These are phyloP conservation scores for Fraxinus albicans DNA, from an alignment of 305 asterid genomes.

Conservation along the genomic window DNA sequence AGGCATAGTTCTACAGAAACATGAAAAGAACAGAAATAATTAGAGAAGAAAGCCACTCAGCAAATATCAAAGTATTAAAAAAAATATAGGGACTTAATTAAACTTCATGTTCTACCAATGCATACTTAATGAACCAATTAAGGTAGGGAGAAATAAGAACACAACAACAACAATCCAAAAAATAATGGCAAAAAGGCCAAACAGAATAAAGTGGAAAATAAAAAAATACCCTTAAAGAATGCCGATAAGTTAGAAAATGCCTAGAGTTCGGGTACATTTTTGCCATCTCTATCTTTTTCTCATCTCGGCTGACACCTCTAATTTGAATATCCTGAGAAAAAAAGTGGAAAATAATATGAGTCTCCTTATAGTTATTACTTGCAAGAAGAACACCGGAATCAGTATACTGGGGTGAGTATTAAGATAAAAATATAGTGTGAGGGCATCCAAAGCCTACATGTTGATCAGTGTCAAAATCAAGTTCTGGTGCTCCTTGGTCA, in stretches of 20 bases:
- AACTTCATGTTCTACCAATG: neutral
- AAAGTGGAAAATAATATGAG: neutral
- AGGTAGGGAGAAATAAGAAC: neutral
- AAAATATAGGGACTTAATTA: neutral
- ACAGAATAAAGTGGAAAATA: neutral
- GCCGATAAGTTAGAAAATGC: constrained; percentile 69
- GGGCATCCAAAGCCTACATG: constrained; percentile 33
- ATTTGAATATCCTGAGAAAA: constrained; percentile 66
- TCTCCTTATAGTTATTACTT: neutral
- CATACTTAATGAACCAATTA: neutral
- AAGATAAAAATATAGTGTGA: neutral
- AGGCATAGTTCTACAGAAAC: constrained; percentile 57
- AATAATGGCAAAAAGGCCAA: neutral
- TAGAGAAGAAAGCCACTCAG: neutral
- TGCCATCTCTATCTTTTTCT: constrained; percentile 59
- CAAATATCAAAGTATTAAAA: neutral
- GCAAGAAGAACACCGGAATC: neutral
- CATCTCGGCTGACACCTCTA: constrained; percentile 56
- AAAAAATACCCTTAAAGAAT: constrained; percentile 61
- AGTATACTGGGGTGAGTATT: neutral
- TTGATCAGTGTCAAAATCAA: constrained; percentile 58
- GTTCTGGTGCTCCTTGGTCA: constrained; percentile 57
- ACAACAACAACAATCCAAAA: neutral
- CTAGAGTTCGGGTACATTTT: constrained; percentile 45
- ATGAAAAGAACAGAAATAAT: neutral